These are phyloP conservation scores for Paramyrothecium roridum DNA, from an alignment of 2,329 filamentous ascomycete species.

Conservation along the genomic window DNA sequence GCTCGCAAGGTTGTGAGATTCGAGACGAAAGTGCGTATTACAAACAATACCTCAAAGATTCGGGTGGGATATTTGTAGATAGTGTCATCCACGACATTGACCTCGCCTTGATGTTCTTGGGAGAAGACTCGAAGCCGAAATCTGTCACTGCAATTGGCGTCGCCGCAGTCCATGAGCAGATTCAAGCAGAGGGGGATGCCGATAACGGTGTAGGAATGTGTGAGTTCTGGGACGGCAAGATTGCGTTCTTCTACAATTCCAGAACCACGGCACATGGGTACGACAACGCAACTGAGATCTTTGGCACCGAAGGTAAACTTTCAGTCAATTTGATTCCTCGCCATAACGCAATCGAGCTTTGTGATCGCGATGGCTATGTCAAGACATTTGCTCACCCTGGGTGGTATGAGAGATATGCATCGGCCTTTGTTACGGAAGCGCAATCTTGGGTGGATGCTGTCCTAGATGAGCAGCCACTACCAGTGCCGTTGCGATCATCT, in stretches of 20 bases:
- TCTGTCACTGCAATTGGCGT: slow-evolving; percentile 3
- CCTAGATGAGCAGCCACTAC: slow-evolving; percentile 10
- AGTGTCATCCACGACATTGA: slow-evolving; percentile 4
- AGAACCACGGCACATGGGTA: slow-evolving; percentile 39
- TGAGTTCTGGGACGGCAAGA: slow-evolving; percentile 39
- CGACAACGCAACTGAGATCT: slow-evolving; percentile 38
- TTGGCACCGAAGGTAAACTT: slow-evolving; percentile 34
- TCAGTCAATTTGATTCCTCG: slow-evolving; percentile 26
- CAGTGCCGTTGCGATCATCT: slow-evolving; percentile 9
- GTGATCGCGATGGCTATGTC: slow-evolving; percentile 14
- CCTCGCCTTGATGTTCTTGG: slow-evolving; percentile 1
- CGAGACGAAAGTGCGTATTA: slow-evolving; percentile 1
- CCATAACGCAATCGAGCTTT: slow-evolving; percentile 17
- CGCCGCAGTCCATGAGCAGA: slow-evolving; percentile 1
- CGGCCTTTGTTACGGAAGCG: slow-evolving; percentile 19
- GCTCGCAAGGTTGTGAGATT: slow-evolving; percentile 1
- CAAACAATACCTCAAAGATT: slow-evolving; percentile 5
- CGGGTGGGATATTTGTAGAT: slow-evolving; percentile 3
- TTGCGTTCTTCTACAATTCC: slow-evolving; percentile 39
- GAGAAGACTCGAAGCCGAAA: slow-evolving; percentile 2
- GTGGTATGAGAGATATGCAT: slow-evolving; percentile 21
- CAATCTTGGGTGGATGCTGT: slow-evolving; percentile 4
- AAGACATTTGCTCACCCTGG: slow-evolving; percentile 15
- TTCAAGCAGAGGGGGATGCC: slow-evolving; percentile 21
- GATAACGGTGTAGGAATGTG: slow-evolving; percentile 41